A percentile compares a stretch with the other conserved stretches of the same genome.
Conservation (phyloP, 2,329 filamentous ascomycete species). For the Emergomyces africanus region DNA sequence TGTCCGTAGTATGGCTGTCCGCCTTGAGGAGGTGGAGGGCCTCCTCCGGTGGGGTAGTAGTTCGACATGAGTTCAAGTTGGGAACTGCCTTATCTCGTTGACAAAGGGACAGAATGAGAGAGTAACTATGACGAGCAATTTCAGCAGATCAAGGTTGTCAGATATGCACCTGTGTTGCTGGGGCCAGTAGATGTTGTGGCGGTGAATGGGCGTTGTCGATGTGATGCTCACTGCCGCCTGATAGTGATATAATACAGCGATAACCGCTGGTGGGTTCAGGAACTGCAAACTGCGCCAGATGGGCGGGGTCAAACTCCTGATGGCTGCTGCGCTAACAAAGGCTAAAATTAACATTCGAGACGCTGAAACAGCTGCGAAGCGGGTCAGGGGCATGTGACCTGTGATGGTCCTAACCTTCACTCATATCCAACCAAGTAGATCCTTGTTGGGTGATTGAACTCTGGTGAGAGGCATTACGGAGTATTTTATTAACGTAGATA, state of each 20-base stretch:
- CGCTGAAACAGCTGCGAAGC: too few relatives aligned
- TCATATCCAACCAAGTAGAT: too few relatives aligned
- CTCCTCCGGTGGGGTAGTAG: slow-evolving; percentile 9
- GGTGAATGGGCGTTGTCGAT: neutral
- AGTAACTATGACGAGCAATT: neutral
- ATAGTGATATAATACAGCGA: too few relatives aligned
- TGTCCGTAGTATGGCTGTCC: slow-evolving; percentile 4
- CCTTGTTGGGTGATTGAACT: too few relatives aligned
- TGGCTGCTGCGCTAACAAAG: too few relatives aligned
- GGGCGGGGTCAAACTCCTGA: neutral
- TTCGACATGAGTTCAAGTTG: neutral
- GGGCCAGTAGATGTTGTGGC: neutral
- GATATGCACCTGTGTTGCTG: neutral
- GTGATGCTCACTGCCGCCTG: neutral
- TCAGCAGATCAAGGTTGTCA: neutral
- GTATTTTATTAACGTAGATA: neutral
- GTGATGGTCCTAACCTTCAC: too few relatives aligned
- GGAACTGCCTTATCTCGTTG: neutral
- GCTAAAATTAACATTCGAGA: too few relatives aligned
- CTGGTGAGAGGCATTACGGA: too few relatives aligned
- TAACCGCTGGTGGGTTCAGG: neutral
- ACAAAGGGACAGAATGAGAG: neutral
- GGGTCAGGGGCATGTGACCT: too few relatives aligned
- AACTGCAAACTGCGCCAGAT: neutral
- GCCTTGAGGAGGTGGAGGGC: slow-evolving; percentile 3